Evolutionary conservation across 2,329 filamentous ascomycete genomes (phyloP), one percentile per base, ranked within the genome.

Genomic region (Phaeosphaeria sp.): DNA sequence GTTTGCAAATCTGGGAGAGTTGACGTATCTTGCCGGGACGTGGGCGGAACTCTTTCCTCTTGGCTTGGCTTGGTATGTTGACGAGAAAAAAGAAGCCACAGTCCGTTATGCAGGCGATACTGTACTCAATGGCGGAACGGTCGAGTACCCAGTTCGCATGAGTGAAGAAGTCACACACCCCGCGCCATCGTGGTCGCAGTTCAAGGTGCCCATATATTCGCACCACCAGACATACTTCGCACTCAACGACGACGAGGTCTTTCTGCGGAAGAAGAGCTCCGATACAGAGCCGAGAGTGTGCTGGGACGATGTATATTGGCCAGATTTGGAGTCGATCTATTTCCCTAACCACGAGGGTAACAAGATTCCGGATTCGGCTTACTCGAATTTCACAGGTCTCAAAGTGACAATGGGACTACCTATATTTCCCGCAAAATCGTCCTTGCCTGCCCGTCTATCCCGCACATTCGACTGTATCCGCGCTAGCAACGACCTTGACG

Each of bases 11-110:
- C 24, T 57, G 1, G 33, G 53, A 0, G 15, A 15, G 1, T 9
- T 64, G 27, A 61, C 59, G 0, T 66, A 62, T 20, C 49, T 66
- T 4, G 61, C 61, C 1, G 57, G 63, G 0, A 6, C 44, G 1
- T 66, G 57, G 55, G 18, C 6, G 3, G 55, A 64, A 13, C 13
- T 20, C 1, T 6, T 63, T 0, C 57, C 59, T 0, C 24, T 55
- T 3, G 30, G 39, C 2, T 9, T 64, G 1, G 51, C 64, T 0
- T 66, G 61, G 61, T 45, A 56, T 11, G n/a, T 66, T 0, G 49
- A 55, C 11, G 22, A 42, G 15, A 55, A 53, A 18, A 17, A 18
- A 1, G 5, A 15, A 30, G 7, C 18, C 11, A 30, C 25, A 11
- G 25, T 30, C 5, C 25, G 25, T 30, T 11, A 11, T 5, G 5